phyloP scores from a whole-genome alignment of 768 basidiomycete species.

The Kwoniella bestiolae region DNA sequence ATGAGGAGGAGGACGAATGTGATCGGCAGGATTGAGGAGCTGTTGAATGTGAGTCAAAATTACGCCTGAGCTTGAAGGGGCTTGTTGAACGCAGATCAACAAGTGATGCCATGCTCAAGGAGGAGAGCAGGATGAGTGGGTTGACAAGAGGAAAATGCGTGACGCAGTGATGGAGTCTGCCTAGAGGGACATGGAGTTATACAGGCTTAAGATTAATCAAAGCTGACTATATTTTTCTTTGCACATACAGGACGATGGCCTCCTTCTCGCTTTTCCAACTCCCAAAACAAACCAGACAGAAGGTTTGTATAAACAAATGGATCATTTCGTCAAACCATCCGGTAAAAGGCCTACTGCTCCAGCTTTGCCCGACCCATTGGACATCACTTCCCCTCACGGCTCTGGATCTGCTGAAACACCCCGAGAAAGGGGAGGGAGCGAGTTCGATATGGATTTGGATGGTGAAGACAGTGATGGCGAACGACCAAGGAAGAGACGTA shows the following conservation, averaged over 20 bases:
- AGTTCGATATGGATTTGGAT: neutral
- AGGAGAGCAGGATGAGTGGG: too few species aligned
- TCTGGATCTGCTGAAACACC: constrained; percentile 22
- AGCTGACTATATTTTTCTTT: too few species aligned
- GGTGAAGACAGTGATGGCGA: constrained; percentile 12
- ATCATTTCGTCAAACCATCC: constrained; percentile 37
- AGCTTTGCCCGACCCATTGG: constrained; percentile 34
- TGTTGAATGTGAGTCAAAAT: constrained; percentile 68
- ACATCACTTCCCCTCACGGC: constrained; percentile 29
- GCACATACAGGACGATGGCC: constrained; percentile 80
- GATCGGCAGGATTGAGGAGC: constrained; percentile 78
- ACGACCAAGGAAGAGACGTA: constrained; percentile 13
- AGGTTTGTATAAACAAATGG: constrained; percentile 38
- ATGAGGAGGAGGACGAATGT: constrained; percentile 68
- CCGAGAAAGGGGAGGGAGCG: constrained; percentile 7
- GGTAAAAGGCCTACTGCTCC: constrained; percentile 42
- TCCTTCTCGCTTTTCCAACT: constrained; percentile 62
- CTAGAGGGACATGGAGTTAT: too few species aligned
- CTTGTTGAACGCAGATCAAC: too few species aligned
- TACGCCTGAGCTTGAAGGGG: too few species aligned
- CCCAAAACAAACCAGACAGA: constrained; percentile 26
- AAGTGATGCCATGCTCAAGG: too few species aligned
- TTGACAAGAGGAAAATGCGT: too few species aligned
- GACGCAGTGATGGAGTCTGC: too few species aligned
- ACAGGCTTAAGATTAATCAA: too few species aligned